phyloP scores from a whole-genome alignment of 805 yeast species.

The Jamesozyma rosinii region DNA sequence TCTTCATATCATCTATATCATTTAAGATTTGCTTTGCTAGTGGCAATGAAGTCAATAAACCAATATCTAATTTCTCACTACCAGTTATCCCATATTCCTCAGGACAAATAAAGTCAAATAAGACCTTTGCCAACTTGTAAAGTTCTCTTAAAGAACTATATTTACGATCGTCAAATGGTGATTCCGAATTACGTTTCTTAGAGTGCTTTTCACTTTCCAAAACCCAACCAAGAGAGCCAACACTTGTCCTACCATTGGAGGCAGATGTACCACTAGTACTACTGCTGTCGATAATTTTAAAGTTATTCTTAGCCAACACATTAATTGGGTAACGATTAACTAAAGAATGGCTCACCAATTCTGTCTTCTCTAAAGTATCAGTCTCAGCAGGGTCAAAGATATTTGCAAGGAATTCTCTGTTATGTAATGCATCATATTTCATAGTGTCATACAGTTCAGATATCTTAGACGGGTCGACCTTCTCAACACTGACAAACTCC shows the following conservation, averaged over 20 bases:
- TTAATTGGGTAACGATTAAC: slow-evolving; percentile 69
- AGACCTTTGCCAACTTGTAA: slow-evolving; percentile 79
- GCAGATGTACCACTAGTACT: slow-evolving; percentile 4
- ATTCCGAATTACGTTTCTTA: slow-evolving; percentile 21
- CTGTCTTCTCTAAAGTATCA: slow-evolving; percentile 27
- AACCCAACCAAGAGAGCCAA: slow-evolving; percentile 71
- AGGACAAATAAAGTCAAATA: slow-evolving; percentile 95
- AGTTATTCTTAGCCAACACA: slow-evolving; percentile 65
- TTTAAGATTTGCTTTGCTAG: slow-evolving; percentile 76
- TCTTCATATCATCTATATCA: slow-evolving; percentile 73
- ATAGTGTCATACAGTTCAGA: slow-evolving; percentile 95
- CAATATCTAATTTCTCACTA: slow-evolving; percentile 91
- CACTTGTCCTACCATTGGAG: slow-evolving; percentile 26
- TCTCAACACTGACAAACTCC: slow-evolving; percentile 86
- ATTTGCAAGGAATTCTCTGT: slow-evolving; percentile 75
- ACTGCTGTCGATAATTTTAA: slow-evolving; percentile 42
- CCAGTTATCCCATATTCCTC: slow-evolving; percentile 97
- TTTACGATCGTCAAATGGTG: slow-evolving; percentile 69
- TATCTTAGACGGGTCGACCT: slow-evolving; percentile 94
- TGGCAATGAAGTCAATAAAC: slow-evolving; percentile 87
- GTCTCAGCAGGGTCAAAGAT: slow-evolving; percentile 61
- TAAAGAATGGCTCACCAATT: slow-evolving; percentile 34
- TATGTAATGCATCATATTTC: slow-evolving; percentile 96
- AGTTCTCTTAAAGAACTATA: slow-evolving; percentile 78
- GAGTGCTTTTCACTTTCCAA: slow-evolving; percentile 35